Conservation (phyloP, 306 rosid species). For the Vicia sativa region DNA sequence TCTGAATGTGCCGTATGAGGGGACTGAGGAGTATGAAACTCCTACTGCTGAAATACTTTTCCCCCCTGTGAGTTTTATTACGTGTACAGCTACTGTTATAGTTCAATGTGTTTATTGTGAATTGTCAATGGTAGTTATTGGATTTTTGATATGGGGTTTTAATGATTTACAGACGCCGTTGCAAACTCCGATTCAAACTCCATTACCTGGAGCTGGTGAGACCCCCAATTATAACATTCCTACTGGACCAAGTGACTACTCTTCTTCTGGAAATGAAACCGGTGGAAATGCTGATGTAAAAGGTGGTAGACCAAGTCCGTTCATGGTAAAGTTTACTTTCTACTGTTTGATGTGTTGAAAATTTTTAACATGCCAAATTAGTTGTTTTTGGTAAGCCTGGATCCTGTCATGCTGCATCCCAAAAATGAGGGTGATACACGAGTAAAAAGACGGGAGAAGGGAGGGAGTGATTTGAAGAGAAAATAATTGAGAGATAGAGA, state of each 20-base stretch:
- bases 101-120: conserved; percentile 2
- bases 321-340: conserved; percentile 59
- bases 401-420: not conserved
- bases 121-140: not conserved
- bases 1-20: conserved; percentile 97
- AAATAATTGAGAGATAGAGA: conserved; percentile 2
- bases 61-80: conserved; percentile 80
- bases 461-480: not conserved
- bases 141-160: conserved; percentile 40
- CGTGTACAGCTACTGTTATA: not conserved
- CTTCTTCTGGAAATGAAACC: conserved; percentile 73
- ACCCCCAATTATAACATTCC: conserved; percentile 71
- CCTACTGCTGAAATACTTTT: conserved; percentile 96
- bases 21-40: conserved; percentile 94
- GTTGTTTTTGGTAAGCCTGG: not conserved
- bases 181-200: conserved; percentile 95
- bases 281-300: conserved; percentile 68
- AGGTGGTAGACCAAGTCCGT: conserved; percentile 74
- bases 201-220: conserved; percentile 83
- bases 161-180: conserved; percentile 64
- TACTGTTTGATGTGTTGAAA: not conserved
- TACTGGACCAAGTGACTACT: conserved; percentile 80
- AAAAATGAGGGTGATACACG: not conserved
- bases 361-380: not conserved
- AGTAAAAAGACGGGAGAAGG: not conserved